phyloP scores from a whole-genome alignment of 2,329 filamentous ascomycete genomes.

The Trichoderma asperellum region DNA sequence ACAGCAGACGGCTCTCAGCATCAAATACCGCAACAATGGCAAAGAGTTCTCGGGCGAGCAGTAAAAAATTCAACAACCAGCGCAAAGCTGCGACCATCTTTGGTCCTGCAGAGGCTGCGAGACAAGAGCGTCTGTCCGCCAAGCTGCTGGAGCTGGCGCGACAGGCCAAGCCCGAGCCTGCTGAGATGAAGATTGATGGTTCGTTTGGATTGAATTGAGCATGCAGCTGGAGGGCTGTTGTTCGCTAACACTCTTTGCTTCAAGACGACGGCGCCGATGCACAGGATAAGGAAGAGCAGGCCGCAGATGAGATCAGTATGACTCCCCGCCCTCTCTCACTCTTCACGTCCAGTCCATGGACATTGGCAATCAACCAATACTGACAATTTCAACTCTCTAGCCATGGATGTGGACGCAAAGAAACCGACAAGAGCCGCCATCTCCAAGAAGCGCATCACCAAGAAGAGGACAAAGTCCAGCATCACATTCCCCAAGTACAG shows the following conservation, averaged over 20 bases:
- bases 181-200: conserved; percentile 55
- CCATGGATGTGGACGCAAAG: conserved; percentile 62
- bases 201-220: conserved; percentile 30
- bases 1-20: not conserved
- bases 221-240: no score
- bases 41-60: conserved; percentile 79
- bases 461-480: conserved; percentile 59
- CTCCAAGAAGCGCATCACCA: conserved; percentile 59
- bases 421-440: conserved; percentile 46
- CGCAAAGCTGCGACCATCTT: conserved; percentile 81
- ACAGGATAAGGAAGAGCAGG: conserved; percentile 40
- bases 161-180: conserved; percentile 69
- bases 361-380: not conserved
- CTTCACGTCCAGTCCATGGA: not conserved
- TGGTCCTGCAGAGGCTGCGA: conserved; percentile 76
- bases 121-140: conserved; percentile 80
- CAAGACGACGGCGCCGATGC: conserved; percentile 37
- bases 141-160: conserved; percentile 81
- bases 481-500: conserved; percentile 66
- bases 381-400: conserved; percentile 35
- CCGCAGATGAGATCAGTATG: conserved; percentile 35
- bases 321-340: conserved; percentile 28
- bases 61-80: conserved; percentile 80
- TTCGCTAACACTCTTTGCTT: not conserved
- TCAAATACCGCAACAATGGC: conserved; percentile 66